Evolutionary conservation across 2,329 filamentous ascomycete genomes (phyloP).

Genomic region (Orbilia ellipsospora): DNA sequence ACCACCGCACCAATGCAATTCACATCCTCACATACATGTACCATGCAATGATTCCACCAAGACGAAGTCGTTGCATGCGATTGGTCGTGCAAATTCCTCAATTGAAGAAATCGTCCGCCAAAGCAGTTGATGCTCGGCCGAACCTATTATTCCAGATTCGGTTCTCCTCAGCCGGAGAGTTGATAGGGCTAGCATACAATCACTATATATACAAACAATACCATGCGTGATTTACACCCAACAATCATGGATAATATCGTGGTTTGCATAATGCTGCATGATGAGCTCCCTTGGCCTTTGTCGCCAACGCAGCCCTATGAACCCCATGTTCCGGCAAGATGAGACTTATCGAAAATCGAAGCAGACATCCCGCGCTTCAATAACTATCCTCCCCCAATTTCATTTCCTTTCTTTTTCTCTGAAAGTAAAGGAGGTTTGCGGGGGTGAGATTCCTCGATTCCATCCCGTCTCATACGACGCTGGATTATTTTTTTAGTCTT

Average conservation of each 20-base stretch:
- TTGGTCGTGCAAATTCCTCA: neutral
- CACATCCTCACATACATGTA: neutral
- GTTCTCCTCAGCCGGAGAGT: neutral
- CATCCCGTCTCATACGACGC: too few relatives aligned
- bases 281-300: constrained; percentile 21
- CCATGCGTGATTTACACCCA: neutral
- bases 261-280: neutral
- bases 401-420: too few relatives aligned
- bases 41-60: constrained; percentile 15
- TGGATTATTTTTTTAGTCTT: too few relatives aligned
- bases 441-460: neutral
- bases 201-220: neutral
- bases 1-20: too few relatives aligned
- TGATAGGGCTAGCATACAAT: too few relatives aligned
- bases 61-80: neutral
- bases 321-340: constrained; percentile 35
- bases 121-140: neutral
- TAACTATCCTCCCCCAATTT: too few relatives aligned
- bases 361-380: constrained; percentile 9
- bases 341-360: constrained; percentile 4
- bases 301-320: constrained; percentile 53
- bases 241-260: neutral
- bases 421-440: neutral
- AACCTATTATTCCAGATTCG: too few relatives aligned
- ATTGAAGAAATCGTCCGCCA: neutral